Percentiles rank a stretch among this genome's conserved stretches.
Conservation (phyloP, 768 basidiomycete genomes). For the Psilocybe sp. region DNA sequence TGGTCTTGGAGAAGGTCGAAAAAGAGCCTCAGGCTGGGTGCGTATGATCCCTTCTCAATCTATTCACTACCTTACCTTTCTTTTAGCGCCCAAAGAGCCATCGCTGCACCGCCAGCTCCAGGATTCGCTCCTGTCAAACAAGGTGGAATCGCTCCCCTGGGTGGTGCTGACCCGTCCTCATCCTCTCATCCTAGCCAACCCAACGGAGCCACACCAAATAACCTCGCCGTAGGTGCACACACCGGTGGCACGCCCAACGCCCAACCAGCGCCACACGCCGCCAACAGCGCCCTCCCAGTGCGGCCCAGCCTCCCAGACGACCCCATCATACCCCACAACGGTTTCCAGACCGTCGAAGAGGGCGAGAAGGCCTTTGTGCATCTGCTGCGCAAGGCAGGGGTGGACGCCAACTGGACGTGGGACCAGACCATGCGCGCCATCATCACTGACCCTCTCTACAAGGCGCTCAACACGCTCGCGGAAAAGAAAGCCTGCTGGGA, state of each 20-base stretch:
- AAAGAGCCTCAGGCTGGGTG: conserved; percentile 53
- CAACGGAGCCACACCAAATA: conserved; percentile 37
- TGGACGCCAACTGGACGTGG: conserved; percentile 95
- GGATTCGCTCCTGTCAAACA: conserved; percentile 44
- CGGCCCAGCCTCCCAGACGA: conserved; percentile 83
- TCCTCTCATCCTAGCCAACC: conserved; percentile 43
- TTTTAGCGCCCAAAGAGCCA: not conserved
- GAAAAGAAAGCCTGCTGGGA: conserved; percentile 95
- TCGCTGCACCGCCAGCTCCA: conserved; percentile 35
- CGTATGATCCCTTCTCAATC: conserved; percentile 9
- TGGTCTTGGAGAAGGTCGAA: conserved; percentile 84
- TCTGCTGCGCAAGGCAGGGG: conserved; percentile 83
- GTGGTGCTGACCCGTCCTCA: conserved; percentile 50
- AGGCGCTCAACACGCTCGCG: conserved; percentile 86
- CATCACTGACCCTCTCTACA: conserved; percentile 97
- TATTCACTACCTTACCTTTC: not conserved
- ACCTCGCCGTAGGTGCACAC: conserved; percentile 47
- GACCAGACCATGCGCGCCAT: conserved; percentile 97
- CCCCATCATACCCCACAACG: conserved; percentile 86
- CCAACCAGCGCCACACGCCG: conserved; percentile 43
- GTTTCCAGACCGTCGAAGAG: conserved; percentile 82
- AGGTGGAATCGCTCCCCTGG: conserved; percentile 53
- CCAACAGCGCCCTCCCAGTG: conserved; percentile 61
- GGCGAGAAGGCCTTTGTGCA: conserved; percentile 94
- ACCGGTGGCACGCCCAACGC: conserved; percentile 36